Conservation (phyloP, 2,329 filamentous ascomycete species). For the Teratosphaeria epicoccoides region DNA sequence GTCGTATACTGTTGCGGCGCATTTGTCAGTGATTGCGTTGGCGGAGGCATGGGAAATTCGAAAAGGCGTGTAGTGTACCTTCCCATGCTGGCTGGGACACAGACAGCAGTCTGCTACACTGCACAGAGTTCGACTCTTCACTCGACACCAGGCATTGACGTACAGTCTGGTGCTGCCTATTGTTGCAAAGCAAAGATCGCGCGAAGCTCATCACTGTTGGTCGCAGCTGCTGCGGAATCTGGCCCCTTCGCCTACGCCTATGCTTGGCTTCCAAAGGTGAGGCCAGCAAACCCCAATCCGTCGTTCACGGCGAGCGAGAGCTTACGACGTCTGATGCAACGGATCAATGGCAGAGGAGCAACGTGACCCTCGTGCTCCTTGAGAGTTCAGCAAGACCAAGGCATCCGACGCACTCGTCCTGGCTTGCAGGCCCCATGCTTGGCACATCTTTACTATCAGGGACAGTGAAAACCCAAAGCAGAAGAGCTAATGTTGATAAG, state of each 20-base stretch:
- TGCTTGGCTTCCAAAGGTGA: neutral
- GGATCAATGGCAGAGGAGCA: neutral
- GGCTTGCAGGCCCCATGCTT: neutral
- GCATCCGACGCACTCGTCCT: neutral
- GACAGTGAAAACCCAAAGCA: constrained; percentile 14
- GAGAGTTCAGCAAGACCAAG: neutral
- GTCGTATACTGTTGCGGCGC: neutral
- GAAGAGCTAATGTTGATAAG: constrained; percentile 10
- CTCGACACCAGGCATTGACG: neutral
- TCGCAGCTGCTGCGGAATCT: neutral
- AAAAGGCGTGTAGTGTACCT: neutral
- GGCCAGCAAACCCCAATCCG: neutral
- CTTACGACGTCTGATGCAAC: neutral
- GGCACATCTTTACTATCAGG: neutral
- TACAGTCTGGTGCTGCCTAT: neutral
- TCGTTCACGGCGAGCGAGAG: constrained; percentile 25
- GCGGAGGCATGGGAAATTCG: neutral
- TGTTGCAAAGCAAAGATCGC: neutral
- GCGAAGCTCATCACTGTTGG: neutral
- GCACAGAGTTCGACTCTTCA: neutral
- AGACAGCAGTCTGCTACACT: neutral
- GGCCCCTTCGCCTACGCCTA: neutral
- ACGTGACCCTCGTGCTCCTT: neutral
- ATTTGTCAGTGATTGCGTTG: neutral
- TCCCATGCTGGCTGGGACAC: neutral